Base-by-base conservation (phyloP, 1,284 basidiomycete genomes). In the Leucoagaricus sp. region DNA sequence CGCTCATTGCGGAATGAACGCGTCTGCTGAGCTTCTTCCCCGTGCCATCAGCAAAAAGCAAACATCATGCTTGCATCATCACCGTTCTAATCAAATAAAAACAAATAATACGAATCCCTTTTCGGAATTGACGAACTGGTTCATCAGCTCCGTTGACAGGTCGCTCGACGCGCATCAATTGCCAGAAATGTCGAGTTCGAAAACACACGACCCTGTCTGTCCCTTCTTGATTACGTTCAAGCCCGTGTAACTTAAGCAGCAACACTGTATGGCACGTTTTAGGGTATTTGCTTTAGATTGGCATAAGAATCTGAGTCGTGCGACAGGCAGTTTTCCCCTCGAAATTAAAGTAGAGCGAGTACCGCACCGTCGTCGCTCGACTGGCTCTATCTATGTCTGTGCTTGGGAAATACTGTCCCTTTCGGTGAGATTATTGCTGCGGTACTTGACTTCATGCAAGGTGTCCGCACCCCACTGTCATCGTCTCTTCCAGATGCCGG, bases 61-160 rank as follows among this genome's bases (percentile, higher is more conserved):
- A 38, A 38, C 53, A 41, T 48, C 46, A n/a, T 38, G 49, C 36
- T 12, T 44, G 33, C 48, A 59, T 57, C 59, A 60, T 54, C 54
- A 49, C 49, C 60, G 9, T 55, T 63, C 34, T 7, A 47, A 60
- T 45, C 62, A 65, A 67, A 55, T 60, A 63, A 26, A 36, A 55
- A 48, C 62, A 67, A 68, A 60, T 41, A 68, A 56, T 42, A 48
- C 21, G 19, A 33, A 40, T 26, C 31, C 19, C 33, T 46, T 46
- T 21, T 26, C 36, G 23, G 36, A 54, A 41, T 19, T 34, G 21
- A 19, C 34, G 57, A 58, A 41, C 57, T 17, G 26, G 57, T 21
- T 55, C 57, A 58, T 34, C 49, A 49, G 25, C 42, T 28, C 49
- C 15, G 23, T 17, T 31, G 17, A 41, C 19, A 23, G 19, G 40